Base-by-base conservation (phyloP, 2,329 filamentous ascomycete genomes). In the Cercospora zeae-maydis region DNA sequence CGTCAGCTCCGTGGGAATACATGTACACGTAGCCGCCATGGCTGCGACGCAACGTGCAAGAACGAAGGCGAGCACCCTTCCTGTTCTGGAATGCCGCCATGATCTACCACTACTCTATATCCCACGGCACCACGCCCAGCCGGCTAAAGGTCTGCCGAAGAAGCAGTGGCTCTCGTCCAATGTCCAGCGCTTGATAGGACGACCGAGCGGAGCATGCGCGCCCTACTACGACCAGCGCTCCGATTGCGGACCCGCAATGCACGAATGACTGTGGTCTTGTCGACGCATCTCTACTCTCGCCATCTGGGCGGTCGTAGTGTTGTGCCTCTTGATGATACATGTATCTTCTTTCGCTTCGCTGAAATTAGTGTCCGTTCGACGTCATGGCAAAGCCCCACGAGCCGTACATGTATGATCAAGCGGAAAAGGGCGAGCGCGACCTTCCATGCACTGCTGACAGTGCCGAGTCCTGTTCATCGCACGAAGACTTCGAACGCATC, bases 401-500 rank as follows among this genome's bases (percentile, higher is more conserved):
- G 47, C 24, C 30, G 10, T 30, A 30, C 14, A n/a, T n/a, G n/a
- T n/a, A n/a, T n/a, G 47, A 30, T 30, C 24, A 30, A 30, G 47
- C 24, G 19, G 47, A 52, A 13, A 52, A 52, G 47, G 47, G 47
- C 24, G 30, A 30, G 30, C 47, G 47, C 11, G 24, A 30, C 24
- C 47, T 16, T 10, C 21, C 24, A 16, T 30, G 31, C 53, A 56
- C 27, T 39, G 59, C 53, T 55, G 67, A 60, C 57, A 66, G 61
- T 34, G 33, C 24, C 52, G 66, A 67, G 59, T 68, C 64, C 59
- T 59, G 58, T 45, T 62, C 63, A 14, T 58, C 62, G 19, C 62
- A 55, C 8, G 66, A 66, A 24, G 64, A 68, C 34, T 24, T 64
- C 42, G 65, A 70, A n/a, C 65, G 59, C 42, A 63, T 71, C 47